Conservation (phyloP, 352 stramenopile genomes). For the Heterotrichella gracilis region DNA sequence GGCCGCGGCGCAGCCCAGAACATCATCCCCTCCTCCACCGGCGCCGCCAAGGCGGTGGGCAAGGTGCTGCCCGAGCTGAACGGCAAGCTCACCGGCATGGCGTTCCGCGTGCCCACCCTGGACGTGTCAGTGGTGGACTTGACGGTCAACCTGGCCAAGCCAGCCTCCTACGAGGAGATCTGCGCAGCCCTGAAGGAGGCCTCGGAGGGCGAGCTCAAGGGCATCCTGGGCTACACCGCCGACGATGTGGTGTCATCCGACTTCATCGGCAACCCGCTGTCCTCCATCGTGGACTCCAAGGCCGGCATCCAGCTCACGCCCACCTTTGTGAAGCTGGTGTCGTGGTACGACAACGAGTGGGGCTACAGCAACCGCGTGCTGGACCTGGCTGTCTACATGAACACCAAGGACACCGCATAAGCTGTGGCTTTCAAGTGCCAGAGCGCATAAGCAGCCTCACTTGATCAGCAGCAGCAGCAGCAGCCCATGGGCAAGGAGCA, state of each 20-base stretch:
- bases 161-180: conserved; percentile 84
- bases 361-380: conserved; percentile 80
- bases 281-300: conserved; percentile 81
- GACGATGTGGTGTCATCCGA: conserved; percentile 78
- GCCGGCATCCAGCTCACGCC: conserved; percentile 82
- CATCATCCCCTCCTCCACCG: conserved; percentile 90
- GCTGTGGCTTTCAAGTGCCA: too few relatives aligned
- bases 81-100: conserved; percentile 56
- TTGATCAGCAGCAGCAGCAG: too few relatives aligned
- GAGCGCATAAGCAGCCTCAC: too few relatives aligned
- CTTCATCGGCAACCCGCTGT: conserved; percentile 68
- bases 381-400: conserved; percentile 78
- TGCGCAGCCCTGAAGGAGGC: conserved; percentile 63
- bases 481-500: too few relatives aligned
- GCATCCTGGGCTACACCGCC: conserved; percentile 87
- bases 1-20: conserved; percentile 80
- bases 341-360: conserved; percentile 98
- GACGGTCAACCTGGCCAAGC: conserved; percentile 37
- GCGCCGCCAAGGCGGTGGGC: conserved; percentile 83
- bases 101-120: conserved; percentile 48
- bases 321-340: conserved; percentile 92
- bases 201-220: conserved; percentile 64
- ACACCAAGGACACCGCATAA: conserved; percentile 13
- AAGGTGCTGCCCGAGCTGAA: conserved; percentile 78
- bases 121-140: conserved; percentile 54